Conservation (phyloP, 1,139 yeast genomes). For the Barnettozyma hawaiiensis region DNA sequence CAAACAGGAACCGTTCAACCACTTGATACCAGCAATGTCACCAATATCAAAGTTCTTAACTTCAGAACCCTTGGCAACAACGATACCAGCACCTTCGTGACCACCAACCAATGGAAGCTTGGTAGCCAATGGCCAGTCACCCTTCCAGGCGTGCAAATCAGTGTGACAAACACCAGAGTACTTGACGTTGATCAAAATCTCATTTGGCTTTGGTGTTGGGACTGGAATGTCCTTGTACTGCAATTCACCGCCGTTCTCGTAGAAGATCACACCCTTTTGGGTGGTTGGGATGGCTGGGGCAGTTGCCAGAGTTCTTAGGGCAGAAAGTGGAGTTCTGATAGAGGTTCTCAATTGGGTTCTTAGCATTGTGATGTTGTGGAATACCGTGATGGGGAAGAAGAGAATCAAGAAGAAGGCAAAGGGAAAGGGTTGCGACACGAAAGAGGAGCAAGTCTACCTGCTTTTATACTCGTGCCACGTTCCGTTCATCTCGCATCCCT, state of each 20-base stretch:
- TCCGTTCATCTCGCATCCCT: too few relatives aligned
- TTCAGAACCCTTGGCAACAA: slow-evolving; percentile 62
- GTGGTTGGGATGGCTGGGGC: slow-evolving; percentile 34
- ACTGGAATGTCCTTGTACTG: slow-evolving; percentile 54
- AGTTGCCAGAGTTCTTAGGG: slow-evolving; percentile 17
- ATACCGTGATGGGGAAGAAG: neutral
- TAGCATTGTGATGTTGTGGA: slow-evolving; percentile 17
- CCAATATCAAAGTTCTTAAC: slow-evolving; percentile 66
- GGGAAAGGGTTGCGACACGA: too few relatives aligned
- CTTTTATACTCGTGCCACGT: neutral
- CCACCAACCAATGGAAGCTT: slow-evolving; percentile 67
- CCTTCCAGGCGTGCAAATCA: slow-evolving; percentile 65
- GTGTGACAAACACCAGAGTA: slow-evolving; percentile 72
- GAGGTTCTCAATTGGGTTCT: slow-evolving; percentile 16
- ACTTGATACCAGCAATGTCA: slow-evolving; percentile 68
- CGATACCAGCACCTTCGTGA: slow-evolving; percentile 81
- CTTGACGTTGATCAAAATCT: slow-evolving; percentile 54
- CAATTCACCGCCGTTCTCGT: slow-evolving; percentile 41
- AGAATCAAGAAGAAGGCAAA: neutral
- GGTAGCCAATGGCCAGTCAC: slow-evolving; percentile 60
- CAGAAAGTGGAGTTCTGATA: slow-evolving; percentile 8
- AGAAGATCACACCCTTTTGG: slow-evolving; percentile 44
- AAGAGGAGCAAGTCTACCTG: neutral
- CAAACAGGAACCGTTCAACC: slow-evolving; percentile 71
- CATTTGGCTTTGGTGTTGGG: slow-evolving; percentile 56